These are phyloP conservation scores for Xanthoconium stramineum DNA, from an alignment of 768 basidiomycete species.

Conservation along the genomic window DNA sequence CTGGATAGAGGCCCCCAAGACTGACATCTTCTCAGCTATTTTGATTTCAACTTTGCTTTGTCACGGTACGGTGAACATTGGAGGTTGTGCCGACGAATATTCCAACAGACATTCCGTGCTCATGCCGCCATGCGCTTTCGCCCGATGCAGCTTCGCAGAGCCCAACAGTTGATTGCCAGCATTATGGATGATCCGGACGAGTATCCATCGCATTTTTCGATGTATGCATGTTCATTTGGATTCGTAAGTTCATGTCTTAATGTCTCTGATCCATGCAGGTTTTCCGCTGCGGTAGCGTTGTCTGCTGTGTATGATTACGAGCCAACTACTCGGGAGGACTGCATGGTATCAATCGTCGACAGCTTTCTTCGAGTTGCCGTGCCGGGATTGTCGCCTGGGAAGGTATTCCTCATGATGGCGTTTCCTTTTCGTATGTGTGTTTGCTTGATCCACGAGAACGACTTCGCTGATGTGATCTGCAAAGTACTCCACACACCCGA, in stretches of 20 bases:
- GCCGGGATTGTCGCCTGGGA: not conserved
- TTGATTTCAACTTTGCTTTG: constrained; percentile 1
- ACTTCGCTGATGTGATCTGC: not conserved
- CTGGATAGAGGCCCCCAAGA: no score
- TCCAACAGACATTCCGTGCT: not conserved
- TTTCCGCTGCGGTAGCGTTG: not conserved
- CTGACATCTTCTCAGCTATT: not conserved
- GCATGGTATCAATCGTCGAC: not conserved
- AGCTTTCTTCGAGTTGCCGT: not conserved
- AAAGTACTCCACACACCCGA: not conserved
- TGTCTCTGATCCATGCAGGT: not conserved
- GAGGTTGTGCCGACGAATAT: not conserved
- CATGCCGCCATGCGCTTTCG: not conserved
- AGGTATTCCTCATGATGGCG: not conserved
- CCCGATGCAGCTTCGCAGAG: not conserved
- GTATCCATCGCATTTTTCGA: not conserved
- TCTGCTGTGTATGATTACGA: not conserved
- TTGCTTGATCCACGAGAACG: not conserved
- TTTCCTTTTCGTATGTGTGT: not conserved
- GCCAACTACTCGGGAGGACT: not conserved
- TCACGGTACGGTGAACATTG: not conserved
- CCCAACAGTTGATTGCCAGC: not conserved
- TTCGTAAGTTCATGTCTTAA: not conserved
- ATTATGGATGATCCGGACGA: not conserved
- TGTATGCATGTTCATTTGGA: not conserved